Percentiles rank a stretch among this genome's conserved stretches.
Evolutionary conservation across 139 green algal genomes (phyloP).

Genomic region (Volvox africanus): DNA sequence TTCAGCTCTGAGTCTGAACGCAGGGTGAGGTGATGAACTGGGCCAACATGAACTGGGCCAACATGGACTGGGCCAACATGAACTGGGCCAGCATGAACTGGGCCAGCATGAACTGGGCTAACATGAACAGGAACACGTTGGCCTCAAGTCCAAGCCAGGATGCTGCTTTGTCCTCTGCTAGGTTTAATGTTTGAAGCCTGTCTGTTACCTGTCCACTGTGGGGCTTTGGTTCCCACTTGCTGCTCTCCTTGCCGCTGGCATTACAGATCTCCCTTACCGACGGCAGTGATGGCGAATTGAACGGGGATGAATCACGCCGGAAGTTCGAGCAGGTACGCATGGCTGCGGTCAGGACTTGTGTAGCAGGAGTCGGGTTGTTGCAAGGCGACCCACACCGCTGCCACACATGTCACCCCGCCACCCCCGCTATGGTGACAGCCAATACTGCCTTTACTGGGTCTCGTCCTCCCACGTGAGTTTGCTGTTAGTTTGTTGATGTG

Average conservation of each 20-base stretch:
- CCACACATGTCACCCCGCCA: background rate
- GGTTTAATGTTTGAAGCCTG: background rate
- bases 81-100: background rate
- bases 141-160: background rate
- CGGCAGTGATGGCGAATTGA: conserved; percentile 7
- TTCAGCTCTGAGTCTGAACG: conserved; percentile 45
- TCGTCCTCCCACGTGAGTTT: too few species aligned
- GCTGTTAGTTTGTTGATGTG: too few species aligned
- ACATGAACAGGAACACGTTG: background rate
- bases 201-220: background rate
- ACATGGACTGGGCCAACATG: background rate
- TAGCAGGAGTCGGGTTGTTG: background rate
- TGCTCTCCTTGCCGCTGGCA: background rate
- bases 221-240: background rate
- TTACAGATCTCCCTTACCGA: conserved; percentile 13
- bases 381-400: too few species aligned
- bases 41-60: background rate
- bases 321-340: conserved; percentile 22
- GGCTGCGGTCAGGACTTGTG: background rate
- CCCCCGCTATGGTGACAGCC: too few species aligned
- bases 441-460: too few species aligned
- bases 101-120: too few species aligned
- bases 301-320: background rate
- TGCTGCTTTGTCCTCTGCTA: background rate
- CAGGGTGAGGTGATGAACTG: background rate